Conservation (phyloP, 108 stramenopile genomes). For the Cyclotella choctawhatcheeana region DNA sequence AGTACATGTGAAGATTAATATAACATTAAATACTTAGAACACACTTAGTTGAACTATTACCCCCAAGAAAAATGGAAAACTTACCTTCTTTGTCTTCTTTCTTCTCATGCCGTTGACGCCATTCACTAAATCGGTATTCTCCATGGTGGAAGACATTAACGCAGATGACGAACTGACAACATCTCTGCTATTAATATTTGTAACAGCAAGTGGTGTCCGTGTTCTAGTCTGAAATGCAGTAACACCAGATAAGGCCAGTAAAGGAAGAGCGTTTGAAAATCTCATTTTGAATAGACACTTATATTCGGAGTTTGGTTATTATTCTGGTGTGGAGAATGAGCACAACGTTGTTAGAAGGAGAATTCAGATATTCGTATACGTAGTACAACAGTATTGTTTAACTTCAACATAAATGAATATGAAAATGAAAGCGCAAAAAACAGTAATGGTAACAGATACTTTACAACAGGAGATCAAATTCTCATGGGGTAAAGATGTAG, state of each 20-base stretch:
- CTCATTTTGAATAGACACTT: no score
- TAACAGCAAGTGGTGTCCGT: background rate
- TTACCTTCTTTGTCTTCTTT: constrained; percentile 48
- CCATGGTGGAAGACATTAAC: constrained; percentile 41
- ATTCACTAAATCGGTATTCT: constrained; percentile 17
- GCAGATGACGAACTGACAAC: background rate
- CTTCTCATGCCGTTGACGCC: constrained; percentile 5
- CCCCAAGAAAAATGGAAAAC: background rate
- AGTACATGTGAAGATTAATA: no score
- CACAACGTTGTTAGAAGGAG: background rate
- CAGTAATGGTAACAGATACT: background rate
- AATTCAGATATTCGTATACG: no score
- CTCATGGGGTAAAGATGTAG: no score
- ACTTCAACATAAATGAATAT: no score
- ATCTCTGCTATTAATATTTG: background rate
- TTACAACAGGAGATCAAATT: no score
- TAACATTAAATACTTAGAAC: no score
- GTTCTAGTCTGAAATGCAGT: constrained; percentile 36
- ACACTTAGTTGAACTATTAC: no score
- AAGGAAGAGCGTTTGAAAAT: constrained; percentile 21
- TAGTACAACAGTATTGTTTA: no score
- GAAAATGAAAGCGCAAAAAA: background rate
- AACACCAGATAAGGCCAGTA: constrained; percentile 21
- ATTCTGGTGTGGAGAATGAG: no score
- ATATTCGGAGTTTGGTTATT: no score